A percentile compares a stretch with the other conserved stretches of the same genome.
Conservation (phyloP, 345 rosid species). For the Ceriops tagal region DNA sequence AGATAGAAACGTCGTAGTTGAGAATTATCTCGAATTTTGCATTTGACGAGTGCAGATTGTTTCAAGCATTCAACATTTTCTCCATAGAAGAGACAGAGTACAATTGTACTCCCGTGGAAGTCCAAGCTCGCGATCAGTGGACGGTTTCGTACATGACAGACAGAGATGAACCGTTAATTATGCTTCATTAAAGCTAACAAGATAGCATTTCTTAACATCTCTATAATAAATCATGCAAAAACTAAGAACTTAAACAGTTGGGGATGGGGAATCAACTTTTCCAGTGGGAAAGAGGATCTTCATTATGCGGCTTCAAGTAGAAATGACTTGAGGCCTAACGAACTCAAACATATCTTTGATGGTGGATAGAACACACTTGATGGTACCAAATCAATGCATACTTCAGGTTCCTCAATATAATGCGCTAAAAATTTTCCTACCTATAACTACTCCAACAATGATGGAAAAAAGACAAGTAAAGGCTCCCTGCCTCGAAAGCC, state of each 20-base stretch:
- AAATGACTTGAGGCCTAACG: constrained; percentile 5
- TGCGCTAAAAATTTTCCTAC: constrained; percentile 28
- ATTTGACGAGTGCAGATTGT: no score
- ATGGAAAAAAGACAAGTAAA: constrained; percentile 45
- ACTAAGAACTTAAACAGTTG: neutral
- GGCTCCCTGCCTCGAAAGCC: constrained; percentile 81
- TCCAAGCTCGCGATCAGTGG: no score
- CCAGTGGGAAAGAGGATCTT: neutral
- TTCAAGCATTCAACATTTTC: no score
- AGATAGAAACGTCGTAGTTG: neutral
- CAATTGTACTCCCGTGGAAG: no score
- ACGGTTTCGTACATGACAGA: no score
- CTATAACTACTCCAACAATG: constrained; percentile 40
- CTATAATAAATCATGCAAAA: neutral
- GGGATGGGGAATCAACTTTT: neutral
- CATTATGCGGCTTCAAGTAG: neutral
- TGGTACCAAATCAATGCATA: neutral
- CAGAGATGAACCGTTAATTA: neutral
- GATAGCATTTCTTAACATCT: neutral
- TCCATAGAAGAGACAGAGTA: no score
- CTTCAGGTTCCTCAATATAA: neutral
- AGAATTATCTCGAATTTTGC: no score
- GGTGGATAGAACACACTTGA: neutral
- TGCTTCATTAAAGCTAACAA: neutral
- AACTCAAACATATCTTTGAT: neutral